Evolutionary conservation across 2,329 filamentous ascomycete species (phyloP).

Genomic region (Colletotrichum sp.): DNA sequence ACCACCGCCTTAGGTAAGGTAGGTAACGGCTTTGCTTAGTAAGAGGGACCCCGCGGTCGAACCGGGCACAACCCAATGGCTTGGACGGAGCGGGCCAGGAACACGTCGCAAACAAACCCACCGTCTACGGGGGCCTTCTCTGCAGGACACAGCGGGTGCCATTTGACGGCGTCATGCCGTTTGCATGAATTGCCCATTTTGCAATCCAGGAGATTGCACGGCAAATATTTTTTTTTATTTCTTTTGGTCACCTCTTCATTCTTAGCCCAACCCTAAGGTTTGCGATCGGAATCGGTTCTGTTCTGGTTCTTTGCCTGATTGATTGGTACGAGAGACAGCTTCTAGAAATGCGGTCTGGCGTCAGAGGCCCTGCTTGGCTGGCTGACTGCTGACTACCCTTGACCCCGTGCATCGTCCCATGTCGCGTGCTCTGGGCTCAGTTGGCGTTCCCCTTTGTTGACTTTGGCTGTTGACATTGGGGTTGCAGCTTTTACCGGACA

Average conservation of each 20-base stretch:
- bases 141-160: background rate
- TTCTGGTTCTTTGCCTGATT: background rate
- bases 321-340: background rate
- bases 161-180: slow-evolving; percentile 10
- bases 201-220: background rate
- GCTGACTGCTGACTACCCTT: background rate
- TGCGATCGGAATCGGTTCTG: background rate
- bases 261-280: background rate
- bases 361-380: background rate
- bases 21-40: background rate
- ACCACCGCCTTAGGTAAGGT: background rate
- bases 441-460: slow-evolving; percentile 10
- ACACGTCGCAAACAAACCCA: slow-evolving; percentile 7
- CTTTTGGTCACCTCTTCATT: background rate
- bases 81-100: slow-evolving; percentile 4
- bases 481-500: slow-evolving; percentile 1
- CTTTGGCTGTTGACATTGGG: slow-evolving; percentile 16
- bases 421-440: slow-evolving; percentile 6
- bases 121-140: background rate
- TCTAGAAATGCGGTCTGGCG: slow-evolving; percentile 7
- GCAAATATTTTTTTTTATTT: background rate
- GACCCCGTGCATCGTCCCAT: slow-evolving; percentile 16
- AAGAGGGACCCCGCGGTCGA: background rate
- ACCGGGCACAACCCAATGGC: background rate
- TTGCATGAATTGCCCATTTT: slow-evolving; percentile 14